phyloP scores from a whole-genome alignment of 2,329 filamentous ascomycete genomes.

The Byssoonygena ceratinophila region DNA sequence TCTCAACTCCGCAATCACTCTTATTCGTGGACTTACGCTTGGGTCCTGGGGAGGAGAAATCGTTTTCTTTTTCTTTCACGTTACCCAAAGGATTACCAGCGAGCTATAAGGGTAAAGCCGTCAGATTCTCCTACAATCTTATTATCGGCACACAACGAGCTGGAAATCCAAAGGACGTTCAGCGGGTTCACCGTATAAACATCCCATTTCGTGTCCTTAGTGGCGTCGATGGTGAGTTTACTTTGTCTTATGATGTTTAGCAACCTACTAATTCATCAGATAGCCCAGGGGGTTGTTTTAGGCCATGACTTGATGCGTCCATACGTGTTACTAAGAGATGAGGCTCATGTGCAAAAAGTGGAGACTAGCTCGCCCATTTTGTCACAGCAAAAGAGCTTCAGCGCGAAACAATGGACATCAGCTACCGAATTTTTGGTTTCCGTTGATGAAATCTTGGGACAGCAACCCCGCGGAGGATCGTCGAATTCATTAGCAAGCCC shows the following conservation, averaged over 20 bases:
- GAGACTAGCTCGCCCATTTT: slow-evolving; percentile 29
- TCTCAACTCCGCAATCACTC: slow-evolving; percentile 93
- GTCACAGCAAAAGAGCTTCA: slow-evolving; percentile 33
- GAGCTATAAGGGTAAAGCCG: slow-evolving; percentile 78
- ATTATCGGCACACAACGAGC: slow-evolving; percentile 85
- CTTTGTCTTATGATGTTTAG: background rate
- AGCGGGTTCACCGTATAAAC: slow-evolving; percentile 75
- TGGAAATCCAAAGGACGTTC: slow-evolving; percentile 65
- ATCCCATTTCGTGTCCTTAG: slow-evolving; percentile 87
- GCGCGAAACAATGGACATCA: slow-evolving; percentile 36
- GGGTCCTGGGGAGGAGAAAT: slow-evolving; percentile 75
- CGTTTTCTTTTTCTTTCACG: slow-evolving; percentile 76
- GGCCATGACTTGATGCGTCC: slow-evolving; percentile 92
- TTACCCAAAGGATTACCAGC: slow-evolving; percentile 84
- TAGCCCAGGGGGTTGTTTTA: slow-evolving; percentile 67
- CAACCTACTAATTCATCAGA: slow-evolving; percentile 3
- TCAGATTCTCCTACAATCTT: slow-evolving; percentile 86
- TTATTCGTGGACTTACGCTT: slow-evolving; percentile 88
- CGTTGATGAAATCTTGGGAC: slow-evolving; percentile 61
- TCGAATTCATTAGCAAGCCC: slow-evolving; percentile 60
- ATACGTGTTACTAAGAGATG: slow-evolving; percentile 77
- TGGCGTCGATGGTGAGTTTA: slow-evolving; percentile 61
- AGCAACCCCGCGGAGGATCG: slow-evolving; percentile 43
- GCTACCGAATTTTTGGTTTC: slow-evolving; percentile 63
- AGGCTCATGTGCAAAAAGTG: slow-evolving; percentile 55